Base-by-base conservation (phyloP, 148 eudicot genomes). In the Dysphania ambrosioides region DNA sequence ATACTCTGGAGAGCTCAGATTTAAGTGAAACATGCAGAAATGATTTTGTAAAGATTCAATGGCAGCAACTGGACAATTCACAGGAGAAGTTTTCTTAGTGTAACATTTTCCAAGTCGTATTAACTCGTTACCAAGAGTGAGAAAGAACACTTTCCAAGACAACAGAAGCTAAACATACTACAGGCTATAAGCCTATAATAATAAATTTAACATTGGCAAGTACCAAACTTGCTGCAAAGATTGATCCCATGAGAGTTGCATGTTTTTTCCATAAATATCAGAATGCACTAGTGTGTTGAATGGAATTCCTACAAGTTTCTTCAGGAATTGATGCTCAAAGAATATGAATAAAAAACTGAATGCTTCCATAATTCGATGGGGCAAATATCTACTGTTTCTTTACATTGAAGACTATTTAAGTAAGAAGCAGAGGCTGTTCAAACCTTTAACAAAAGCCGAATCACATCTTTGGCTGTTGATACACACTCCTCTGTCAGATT, bases 401-500 rank as follows among this genome's bases (percentile, higher is more conserved):
- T n/a, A n/a, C n/a, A n/a, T n/a, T n/a, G n/a, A n/a, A n/a, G n/a
- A n/a, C n/a, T n/a, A n/a, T n/a, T n/a, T 31, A 29, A n/a, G n/a
- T n/a, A n/a, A 57, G 38, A 38, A 51, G 41, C 30, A 71, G 60
- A 42, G 11, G 79, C 51, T 32, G 67, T 38, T 65, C 76, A 38
- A 72, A 94, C 98, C 98, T 94, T 94, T 47, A 84, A 77, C 71
- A 95, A 60, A 78, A 90, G 87, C 27, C 86, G 87, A 41, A 88
- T 87, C 40, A 95, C 94, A 80, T 95, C 99, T 82, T 81, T 89
- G 86, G 86, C 83, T 5, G 88, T 81, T 34, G 89, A 86, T 40
- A 95, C 97, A 72, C 82, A 83, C 79, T 86, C 91, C 85, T 92
- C 99, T 1, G 90, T 87, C 78, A 92, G 76, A 87, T 95, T 92